These are phyloP conservation scores for Harringtonia aguacate DNA, from an alignment of 2,329 filamentous ascomycete genomes.

Conservation along the genomic window DNA sequence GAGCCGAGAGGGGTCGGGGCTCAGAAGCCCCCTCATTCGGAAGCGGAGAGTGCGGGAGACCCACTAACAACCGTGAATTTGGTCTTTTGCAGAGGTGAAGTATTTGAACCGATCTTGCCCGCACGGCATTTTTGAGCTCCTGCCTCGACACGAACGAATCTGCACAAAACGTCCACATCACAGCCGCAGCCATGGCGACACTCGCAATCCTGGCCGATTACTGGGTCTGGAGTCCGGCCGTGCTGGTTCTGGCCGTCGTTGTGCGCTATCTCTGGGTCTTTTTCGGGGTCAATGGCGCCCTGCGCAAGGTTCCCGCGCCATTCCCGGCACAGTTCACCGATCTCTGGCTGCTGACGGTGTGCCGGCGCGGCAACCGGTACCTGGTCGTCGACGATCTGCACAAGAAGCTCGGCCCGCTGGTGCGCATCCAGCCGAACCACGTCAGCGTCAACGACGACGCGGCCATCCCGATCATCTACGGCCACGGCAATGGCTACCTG, in stretches of 20 bases:
- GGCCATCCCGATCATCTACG: slow-evolving; percentile 70
- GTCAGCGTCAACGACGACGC: slow-evolving; percentile 69
- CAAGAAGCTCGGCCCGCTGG: slow-evolving; percentile 64
- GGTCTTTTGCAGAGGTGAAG: too few species aligned
- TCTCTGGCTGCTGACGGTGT: slow-evolving; percentile 64
- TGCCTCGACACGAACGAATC: too few species aligned
- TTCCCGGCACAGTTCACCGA: slow-evolving; percentile 59
- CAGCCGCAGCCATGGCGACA: neutral
- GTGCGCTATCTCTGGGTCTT: slow-evolving; percentile 50
- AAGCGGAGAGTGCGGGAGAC: too few species aligned
- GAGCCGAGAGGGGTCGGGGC: too few species aligned
- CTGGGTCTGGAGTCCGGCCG: slow-evolving; percentile 35
- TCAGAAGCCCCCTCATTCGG: too few species aligned
- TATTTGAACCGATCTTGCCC: too few species aligned
- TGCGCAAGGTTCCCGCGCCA: slow-evolving; percentile 49
- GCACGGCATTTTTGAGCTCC: too few species aligned
- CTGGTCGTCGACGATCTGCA: slow-evolving; percentile 59
- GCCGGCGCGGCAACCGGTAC: slow-evolving; percentile 56
- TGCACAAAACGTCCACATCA: too few species aligned
- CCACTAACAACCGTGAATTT: too few species aligned
- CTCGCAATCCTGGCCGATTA: neutral
- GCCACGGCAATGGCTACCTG: slow-evolving; percentile 65
- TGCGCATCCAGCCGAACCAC: slow-evolving; percentile 77
- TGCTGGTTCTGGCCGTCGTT: slow-evolving; percentile 35
- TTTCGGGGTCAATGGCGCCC: slow-evolving; percentile 39